A percentile compares a stretch with the other conserved stretches of the same genome.
phyloP scores from a whole-genome alignment of 345 rosid species.

The Acer negundo region DNA sequence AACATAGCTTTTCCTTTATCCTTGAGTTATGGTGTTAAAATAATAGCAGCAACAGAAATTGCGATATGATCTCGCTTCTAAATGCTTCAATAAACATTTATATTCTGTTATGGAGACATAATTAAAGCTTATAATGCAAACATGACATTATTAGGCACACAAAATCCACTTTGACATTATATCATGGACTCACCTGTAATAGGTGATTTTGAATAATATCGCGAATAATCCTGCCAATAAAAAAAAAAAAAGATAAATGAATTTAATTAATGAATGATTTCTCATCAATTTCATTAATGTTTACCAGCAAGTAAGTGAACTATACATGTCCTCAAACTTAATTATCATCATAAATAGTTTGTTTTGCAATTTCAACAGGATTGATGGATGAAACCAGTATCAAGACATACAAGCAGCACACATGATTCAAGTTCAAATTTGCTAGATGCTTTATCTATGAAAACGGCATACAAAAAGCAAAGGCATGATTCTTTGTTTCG shows the following conservation, averaged over 20 bases:
- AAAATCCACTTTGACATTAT: conserved; percentile 2
- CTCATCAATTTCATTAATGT: conserved; percentile 9
- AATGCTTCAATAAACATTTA: conserved; percentile 6
- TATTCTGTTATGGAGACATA: neutral
- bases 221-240: conserved; percentile 80
- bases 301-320: conserved; percentile 14
- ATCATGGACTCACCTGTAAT: conserved; percentile 65
- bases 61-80: neutral
- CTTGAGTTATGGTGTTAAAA: neutral
- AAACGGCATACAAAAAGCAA: neutral
- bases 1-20: neutral
- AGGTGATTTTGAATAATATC: conserved; percentile 98
- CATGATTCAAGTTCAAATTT: conserved; percentile 2
- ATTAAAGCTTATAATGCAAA: conserved; percentile 15
- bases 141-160: conserved; percentile 13
- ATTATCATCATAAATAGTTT: neutral
- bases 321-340: neutral
- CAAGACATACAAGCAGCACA: neutral
- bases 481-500: neutral
- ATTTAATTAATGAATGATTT: conserved; percentile 13
- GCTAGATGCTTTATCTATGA: neutral
- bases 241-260: conserved; percentile 19
- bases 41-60: neutral
- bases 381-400: conserved; percentile 4
- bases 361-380: conserved; percentile 2